Percentiles rank a stretch among this genome's conserved stretches.
Evolutionary conservation across 768 basidiomycete genomes (phyloP).

Genomic region (Hericium erinaceus): DNA sequence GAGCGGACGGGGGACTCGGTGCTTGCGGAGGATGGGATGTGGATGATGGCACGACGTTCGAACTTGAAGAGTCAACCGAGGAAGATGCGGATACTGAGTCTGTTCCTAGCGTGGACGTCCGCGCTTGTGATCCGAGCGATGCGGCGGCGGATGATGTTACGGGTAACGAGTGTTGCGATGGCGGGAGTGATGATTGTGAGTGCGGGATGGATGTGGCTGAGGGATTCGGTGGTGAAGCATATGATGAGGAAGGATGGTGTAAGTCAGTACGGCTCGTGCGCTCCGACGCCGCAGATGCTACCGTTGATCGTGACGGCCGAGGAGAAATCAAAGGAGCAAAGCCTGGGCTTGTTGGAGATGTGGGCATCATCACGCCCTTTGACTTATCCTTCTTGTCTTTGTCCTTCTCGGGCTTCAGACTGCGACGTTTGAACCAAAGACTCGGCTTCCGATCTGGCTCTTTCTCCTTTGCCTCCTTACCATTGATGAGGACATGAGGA

Average conservation of each 20-base stretch:
- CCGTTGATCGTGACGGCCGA: conserved; percentile 8
- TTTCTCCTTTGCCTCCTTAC: conserved; percentile 18
- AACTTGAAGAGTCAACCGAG: neutral
- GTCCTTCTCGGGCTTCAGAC: conserved; percentile 21
- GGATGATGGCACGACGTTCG: neutral
- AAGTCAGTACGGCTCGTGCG: conserved; percentile 5
- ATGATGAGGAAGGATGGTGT: conserved; percentile 4
- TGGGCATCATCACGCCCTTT: neutral
- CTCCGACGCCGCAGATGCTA: conserved; percentile 6
- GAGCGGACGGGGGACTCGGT: neutral
- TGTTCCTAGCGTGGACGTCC: neutral
- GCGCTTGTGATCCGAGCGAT: neutral
- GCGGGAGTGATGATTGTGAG: neutral
- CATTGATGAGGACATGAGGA: conserved; percentile 21
- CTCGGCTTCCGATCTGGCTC: conserved; percentile 34
- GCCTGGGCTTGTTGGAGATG: neutral
- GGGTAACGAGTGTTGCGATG: neutral
- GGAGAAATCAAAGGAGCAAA: neutral
- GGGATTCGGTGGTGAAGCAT: neutral
- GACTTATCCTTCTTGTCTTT: conserved; percentile 11
- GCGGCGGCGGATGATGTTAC: neutral
- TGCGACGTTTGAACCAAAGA: conserved; percentile 49
- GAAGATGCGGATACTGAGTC: neutral
- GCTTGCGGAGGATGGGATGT: neutral
- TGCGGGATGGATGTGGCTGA: neutral